A percentile compares a stretch with the other conserved stretches of the same genome.
Conservation (phyloP, 352 stramenopile genomes). For the Globisporangium mamillatum region DNA sequence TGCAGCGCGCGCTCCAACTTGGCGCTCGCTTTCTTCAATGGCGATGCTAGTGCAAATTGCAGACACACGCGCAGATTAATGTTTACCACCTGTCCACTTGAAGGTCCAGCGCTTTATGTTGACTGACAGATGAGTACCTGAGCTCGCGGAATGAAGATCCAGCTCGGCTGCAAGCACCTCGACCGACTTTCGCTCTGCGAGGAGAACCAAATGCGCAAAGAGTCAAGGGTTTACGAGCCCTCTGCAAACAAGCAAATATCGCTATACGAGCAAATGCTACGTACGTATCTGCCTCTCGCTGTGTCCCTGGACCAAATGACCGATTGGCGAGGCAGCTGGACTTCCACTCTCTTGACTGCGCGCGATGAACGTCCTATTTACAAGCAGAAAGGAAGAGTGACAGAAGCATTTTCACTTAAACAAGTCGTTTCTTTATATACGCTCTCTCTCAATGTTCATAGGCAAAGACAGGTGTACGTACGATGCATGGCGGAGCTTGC, state of each 20-base stretch:
- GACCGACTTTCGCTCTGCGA: conserved; percentile 3
- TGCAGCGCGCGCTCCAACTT: conserved; percentile 58
- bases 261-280: neutral
- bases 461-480: neutral
- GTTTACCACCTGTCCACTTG: neutral
- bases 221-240: neutral
- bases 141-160: too few species aligned
- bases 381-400: neutral
- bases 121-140: neutral
- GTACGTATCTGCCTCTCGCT: conserved; percentile 12
- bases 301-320: neutral
- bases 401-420: neutral
- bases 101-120: neutral
- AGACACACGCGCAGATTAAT: neutral
- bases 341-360: neutral
- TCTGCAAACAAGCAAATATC: neutral
- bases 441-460: too few species aligned
- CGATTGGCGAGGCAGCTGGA: neutral
- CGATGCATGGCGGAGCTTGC: conserved; percentile 15
- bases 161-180: neutral
- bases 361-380: conserved; percentile 4
- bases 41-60: conserved; percentile 1
- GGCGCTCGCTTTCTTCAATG: conserved; percentile 24
- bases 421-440: too few species aligned
- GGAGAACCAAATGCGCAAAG: neutral